Evolutionary conservation across 1,284 basidiomycete genomes (phyloP).

Genomic region (Apiotrichum brassicae): DNA sequence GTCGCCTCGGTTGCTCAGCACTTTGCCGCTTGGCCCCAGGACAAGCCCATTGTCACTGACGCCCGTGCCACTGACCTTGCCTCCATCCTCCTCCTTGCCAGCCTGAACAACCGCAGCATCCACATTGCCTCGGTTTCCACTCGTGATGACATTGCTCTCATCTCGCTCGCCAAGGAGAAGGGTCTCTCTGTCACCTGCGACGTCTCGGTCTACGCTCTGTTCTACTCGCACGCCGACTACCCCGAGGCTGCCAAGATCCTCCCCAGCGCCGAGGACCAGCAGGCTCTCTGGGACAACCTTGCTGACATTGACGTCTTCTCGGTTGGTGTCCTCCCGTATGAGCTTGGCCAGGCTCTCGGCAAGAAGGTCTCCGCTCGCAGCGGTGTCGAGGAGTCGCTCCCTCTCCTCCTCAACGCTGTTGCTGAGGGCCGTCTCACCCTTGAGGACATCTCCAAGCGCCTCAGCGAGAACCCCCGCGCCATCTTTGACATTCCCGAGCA

Average conservation of each 20-base stretch:
- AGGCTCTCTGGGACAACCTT: constrained; percentile 79
- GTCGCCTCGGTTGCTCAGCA: constrained; percentile 66
- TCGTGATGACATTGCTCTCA: constrained; percentile 81
- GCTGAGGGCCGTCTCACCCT: constrained; percentile 71
- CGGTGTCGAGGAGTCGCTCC: constrained; percentile 83
- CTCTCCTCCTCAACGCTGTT: constrained; percentile 81
- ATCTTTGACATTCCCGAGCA: constrained; percentile 91
- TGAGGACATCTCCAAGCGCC: constrained; percentile 69
- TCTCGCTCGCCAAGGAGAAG: constrained; percentile 91
- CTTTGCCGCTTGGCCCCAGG: constrained; percentile 82
- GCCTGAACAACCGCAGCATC: constrained; percentile 79
- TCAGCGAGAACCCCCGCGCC: constrained; percentile 85
- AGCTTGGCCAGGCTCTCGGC: constrained; percentile 63
- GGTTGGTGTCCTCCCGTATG: constrained; percentile 75
- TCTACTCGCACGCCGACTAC: constrained; percentile 76
- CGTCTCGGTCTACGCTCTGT: constrained; percentile 85
- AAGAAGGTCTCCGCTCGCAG: constrained; percentile 63
- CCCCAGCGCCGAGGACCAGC: constrained; percentile 72
- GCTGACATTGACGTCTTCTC: constrained; percentile 87
- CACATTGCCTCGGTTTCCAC: constrained; percentile 91
- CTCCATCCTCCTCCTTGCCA: constrained; percentile 86
- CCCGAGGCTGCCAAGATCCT: constrained; percentile 59
- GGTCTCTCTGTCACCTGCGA: constrained; percentile 93
- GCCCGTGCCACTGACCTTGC: constrained; percentile 89
- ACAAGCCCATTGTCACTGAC: constrained; percentile 90